Evolutionary conservation across 495 filamentous ascomycete species (phyloP).

Genomic region (Parathielavia appendiculata): DNA sequence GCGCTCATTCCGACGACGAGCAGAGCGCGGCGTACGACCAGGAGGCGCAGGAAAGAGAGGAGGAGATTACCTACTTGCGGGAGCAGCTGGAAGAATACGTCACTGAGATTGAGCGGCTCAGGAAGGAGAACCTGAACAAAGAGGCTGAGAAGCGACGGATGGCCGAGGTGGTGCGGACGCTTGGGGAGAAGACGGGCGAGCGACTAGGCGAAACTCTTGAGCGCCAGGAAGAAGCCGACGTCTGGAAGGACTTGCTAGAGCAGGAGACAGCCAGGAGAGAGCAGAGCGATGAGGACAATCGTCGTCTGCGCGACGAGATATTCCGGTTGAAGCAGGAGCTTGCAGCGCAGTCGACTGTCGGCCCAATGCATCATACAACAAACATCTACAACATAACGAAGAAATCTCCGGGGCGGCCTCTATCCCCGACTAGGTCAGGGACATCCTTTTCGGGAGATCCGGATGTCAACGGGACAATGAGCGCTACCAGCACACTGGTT

Average conservation of each 20-base stretch:
- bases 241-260: slow-evolving; percentile 94
- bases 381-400: slow-evolving; percentile 60
- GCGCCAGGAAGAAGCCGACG: slow-evolving; percentile 80
- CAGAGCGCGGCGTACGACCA: slow-evolving; percentile 44
- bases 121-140: slow-evolving; percentile 65
- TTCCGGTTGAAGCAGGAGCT: slow-evolving; percentile 65
- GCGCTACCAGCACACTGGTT: slow-evolving; percentile 63
- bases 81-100: slow-evolving; percentile 81
- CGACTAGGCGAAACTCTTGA: slow-evolving; percentile 59
- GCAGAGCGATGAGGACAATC: slow-evolving; percentile 84
- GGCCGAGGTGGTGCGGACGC: slow-evolving; percentile 68
- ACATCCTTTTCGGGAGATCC: slow-evolving; percentile 56
- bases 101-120: slow-evolving; percentile 72
- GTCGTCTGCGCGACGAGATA: slow-evolving; percentile 77
- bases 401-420: slow-evolving; percentile 51
- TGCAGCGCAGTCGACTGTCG: slow-evolving; percentile 27
- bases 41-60: slow-evolving; percentile 68
- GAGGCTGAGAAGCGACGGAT: slow-evolving; percentile 78
- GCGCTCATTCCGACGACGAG: slow-evolving; percentile 48
- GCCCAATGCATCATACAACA: slow-evolving; percentile 49
- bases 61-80: slow-evolving; percentile 75
- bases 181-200: slow-evolving; percentile 59
- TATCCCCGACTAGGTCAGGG: slow-evolving; percentile 57
- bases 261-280: slow-evolving; percentile 86
- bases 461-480: slow-evolving; percentile 50